Evolutionary conservation across 2,329 filamentous ascomycete species (phyloP).

Genomic region (Pyrenophora tritici-repentis): DNA sequence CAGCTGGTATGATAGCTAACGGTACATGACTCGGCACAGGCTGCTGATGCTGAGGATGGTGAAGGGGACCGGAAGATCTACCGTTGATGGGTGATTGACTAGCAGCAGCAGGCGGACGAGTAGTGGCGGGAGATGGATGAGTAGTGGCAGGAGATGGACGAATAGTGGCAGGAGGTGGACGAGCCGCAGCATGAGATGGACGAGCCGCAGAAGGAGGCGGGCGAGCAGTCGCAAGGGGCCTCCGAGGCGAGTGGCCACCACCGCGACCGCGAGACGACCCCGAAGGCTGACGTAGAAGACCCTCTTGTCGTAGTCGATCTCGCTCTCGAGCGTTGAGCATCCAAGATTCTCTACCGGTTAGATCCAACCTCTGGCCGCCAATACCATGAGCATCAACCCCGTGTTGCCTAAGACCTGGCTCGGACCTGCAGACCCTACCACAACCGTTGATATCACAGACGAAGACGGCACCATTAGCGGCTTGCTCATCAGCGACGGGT

Average conservation of each 20-base stretch:
- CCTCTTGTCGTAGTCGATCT: constrained; percentile 21
- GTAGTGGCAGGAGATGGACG: not conserved
- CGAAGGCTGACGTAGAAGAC: constrained; percentile 11
- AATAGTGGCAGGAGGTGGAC: not conserved
- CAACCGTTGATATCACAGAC: constrained; percentile 21
- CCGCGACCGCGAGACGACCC: constrained; percentile 1
- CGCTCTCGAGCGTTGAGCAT: constrained; percentile 26
- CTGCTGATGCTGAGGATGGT: no score
- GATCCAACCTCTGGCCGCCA: constrained; percentile 26
- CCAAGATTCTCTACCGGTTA: constrained; percentile 27
- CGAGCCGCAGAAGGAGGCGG: no score
- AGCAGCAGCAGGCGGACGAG: not conserved
- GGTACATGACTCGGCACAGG: not conserved
- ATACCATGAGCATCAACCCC: constrained; percentile 28
- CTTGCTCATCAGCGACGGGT: not conserved
- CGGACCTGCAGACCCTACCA: constrained; percentile 22
- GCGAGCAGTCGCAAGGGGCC: no score
- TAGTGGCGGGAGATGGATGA: not conserved
- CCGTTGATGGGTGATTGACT: no score
- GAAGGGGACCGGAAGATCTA: no score
- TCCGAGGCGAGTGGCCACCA: not conserved
- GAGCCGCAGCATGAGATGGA: no score
- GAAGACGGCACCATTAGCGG: not conserved
- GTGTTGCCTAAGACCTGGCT: constrained; percentile 28
- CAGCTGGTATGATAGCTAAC: not conserved